Percentiles rank a stretch among this genome's conserved stretches.
These are phyloP conservation scores for Agrocybe praecox DNA, from an alignment of 768 basidiomycete genomes.

Conservation along the genomic window DNA sequence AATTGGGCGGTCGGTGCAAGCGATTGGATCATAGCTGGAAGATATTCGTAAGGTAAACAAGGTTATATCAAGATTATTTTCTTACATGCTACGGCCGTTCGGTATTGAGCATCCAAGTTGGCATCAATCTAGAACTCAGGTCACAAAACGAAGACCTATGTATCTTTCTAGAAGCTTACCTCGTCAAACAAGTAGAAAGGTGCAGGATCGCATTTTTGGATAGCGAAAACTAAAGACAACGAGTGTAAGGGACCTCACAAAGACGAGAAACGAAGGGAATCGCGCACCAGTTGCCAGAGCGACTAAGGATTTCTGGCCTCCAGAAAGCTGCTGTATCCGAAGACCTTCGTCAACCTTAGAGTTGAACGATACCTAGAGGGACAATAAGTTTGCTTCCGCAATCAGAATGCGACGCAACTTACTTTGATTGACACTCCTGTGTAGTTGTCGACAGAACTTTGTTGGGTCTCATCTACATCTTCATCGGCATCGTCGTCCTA, in stretches of 20 bases:
- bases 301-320: constrained; percentile 96
- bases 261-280: not conserved
- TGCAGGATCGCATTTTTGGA: constrained; percentile 98
- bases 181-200: constrained; percentile 99
- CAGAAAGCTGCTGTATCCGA: constrained; percentile 94
- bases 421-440: constrained; percentile 97
- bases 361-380: constrained; percentile 89
- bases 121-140: constrained; percentile 77
- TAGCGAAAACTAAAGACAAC: constrained; percentile 83
- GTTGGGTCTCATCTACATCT: constrained; percentile 73
- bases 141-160: not conserved
- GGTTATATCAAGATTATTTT: not conserved
- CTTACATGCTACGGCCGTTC: constrained; percentile 93
- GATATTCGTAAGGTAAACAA: not conserved
- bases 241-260: not conserved
- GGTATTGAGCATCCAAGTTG: constrained; percentile 96
- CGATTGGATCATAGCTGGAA: constrained; percentile 90
- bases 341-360: constrained; percentile 97
- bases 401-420: not conserved
- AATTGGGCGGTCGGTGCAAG: constrained; percentile 89
- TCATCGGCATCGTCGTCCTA: constrained; percentile 78
- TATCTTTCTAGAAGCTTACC: constrained; percentile 33
- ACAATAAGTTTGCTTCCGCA: constrained; percentile 1
- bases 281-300: constrained; percentile 84
- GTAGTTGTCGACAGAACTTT: constrained; percentile 87